Percentiles rank a stretch among this genome's conserved stretches.
Evolutionary conservation across 139 green algal species (phyloP).

Genomic region (Micromonas pusilla): DNA sequence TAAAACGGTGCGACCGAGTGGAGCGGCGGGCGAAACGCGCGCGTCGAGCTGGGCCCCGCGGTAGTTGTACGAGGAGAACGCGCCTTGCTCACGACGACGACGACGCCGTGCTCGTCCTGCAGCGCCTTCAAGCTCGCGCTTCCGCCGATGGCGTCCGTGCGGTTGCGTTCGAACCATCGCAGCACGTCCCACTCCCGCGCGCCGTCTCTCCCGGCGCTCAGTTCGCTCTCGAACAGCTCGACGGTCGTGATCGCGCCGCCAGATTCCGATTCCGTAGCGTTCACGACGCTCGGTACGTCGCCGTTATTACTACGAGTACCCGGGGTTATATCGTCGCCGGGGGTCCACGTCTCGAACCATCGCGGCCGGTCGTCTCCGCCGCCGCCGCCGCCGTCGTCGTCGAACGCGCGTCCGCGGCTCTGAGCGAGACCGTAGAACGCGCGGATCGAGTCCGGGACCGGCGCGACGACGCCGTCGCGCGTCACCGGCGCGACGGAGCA

Average conservation of each 20-base stretch:
- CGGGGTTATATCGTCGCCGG: not conserved
- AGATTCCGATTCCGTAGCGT: too few relatives aligned
- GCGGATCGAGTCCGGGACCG: not conserved
- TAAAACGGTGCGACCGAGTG: too few relatives aligned
- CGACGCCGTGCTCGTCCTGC: not conserved
- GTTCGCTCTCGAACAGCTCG: not conserved
- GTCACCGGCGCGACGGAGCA: not conserved
- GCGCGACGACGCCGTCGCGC: not conserved
- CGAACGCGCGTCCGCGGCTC: too few relatives aligned
- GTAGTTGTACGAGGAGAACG: too few relatives aligned
- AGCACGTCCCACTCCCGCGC: slow-evolving; percentile 1
- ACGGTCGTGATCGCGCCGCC: not conserved
- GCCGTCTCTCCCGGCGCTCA: not conserved
- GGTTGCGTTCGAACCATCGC: slow-evolving; percentile 1
- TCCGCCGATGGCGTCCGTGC: slow-evolving; percentile 9
- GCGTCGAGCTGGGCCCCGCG: too few relatives aligned
- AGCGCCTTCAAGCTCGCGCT: not conserved
- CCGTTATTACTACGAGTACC: not conserved
- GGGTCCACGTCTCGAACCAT: not conserved
- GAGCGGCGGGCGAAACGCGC: too few relatives aligned
- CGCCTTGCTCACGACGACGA: slow-evolving; percentile 8
- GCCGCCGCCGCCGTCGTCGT: not conserved
- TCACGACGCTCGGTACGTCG: not conserved
- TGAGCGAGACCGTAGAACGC: too few relatives aligned
- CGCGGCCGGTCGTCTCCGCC: not conserved